phyloP scores from a whole-genome alignment of 2,329 filamentous ascomycete species.

The Fusarium keratoplasticum region DNA sequence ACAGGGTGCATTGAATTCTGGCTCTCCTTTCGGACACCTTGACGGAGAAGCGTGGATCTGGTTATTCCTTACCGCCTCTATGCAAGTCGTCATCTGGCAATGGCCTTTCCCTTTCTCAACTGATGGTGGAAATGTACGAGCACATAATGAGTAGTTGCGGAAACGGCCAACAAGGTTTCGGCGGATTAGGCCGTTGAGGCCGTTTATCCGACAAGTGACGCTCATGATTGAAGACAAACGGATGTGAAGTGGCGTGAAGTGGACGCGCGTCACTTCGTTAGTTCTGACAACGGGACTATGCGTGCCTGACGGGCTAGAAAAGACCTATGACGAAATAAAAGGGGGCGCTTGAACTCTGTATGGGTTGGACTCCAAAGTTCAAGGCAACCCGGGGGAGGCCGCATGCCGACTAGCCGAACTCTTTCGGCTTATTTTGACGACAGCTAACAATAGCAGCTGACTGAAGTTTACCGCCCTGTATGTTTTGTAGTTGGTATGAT shows the following conservation, averaged over 20 bases:
- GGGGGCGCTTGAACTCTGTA: background rate
- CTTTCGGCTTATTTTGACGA: background rate
- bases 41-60: background rate
- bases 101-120: background rate
- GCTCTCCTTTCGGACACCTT: background rate
- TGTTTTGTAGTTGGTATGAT: background rate
- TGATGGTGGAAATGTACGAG: background rate
- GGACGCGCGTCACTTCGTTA: background rate
- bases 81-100: background rate
- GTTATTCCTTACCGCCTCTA: background rate
- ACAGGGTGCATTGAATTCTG: background rate
- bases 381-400: background rate
- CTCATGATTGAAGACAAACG: background rate
- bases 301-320: background rate
- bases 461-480: background rate
- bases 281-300: background rate
- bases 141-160: background rate
- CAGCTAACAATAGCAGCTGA: background rate
- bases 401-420: background rate
- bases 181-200: background rate
- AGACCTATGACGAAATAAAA: background rate
- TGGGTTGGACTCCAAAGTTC: background rate
- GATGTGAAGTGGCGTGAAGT: background rate
- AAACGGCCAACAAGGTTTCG: background rate
- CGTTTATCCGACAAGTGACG: background rate